These are phyloP conservation scores for Hippophae rhamnoides DNA, from an alignment of 306 rosid species.

Conservation along the genomic window DNA sequence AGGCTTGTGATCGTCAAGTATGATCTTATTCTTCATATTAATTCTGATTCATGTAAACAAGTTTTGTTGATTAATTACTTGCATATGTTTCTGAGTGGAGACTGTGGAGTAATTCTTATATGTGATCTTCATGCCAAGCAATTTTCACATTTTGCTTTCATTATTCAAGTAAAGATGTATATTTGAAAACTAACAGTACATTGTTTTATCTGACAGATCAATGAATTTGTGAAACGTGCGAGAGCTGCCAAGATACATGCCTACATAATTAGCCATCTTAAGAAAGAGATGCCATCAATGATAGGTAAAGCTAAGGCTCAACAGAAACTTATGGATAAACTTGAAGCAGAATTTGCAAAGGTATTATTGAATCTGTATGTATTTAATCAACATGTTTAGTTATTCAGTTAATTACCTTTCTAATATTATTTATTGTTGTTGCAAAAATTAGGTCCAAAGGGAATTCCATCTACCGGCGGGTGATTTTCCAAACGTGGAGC, in stretches of 20 bases:
- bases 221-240: slow-evolving; percentile 45
- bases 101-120: too few relatives aligned
- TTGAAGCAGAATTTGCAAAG: slow-evolving; percentile 44
- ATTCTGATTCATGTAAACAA: not conserved
- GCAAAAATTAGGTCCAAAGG: slow-evolving; percentile 28
- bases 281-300: slow-evolving; percentile 47
- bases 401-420: not conserved
- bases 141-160: not conserved
- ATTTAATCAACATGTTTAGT: not conserved
- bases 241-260: slow-evolving; percentile 44
- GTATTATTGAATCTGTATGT: not conserved
- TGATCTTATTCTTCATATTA: slow-evolving; percentile 9
- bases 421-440: not conserved
- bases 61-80: not conserved
- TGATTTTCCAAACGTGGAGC: slow-evolving; percentile 40
- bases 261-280: slow-evolving; percentile 42
- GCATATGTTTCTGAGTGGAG: not conserved
- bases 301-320: slow-evolving; percentile 44
- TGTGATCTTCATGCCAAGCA: too few relatives aligned
- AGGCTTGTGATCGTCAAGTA: slow-evolving; percentile 88
- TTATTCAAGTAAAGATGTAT: not conserved
- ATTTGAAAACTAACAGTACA: too few relatives aligned
- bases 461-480: slow-evolving; percentile 40
- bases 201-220: slow-evolving; percentile 19
- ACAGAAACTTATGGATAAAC: slow-evolving; percentile 39